Percentiles rank a stretch among this genome's conserved stretches.
phyloP scores from a whole-genome alignment of 2,329 filamentous ascomycete species.

The Epichloe gansuensis region DNA sequence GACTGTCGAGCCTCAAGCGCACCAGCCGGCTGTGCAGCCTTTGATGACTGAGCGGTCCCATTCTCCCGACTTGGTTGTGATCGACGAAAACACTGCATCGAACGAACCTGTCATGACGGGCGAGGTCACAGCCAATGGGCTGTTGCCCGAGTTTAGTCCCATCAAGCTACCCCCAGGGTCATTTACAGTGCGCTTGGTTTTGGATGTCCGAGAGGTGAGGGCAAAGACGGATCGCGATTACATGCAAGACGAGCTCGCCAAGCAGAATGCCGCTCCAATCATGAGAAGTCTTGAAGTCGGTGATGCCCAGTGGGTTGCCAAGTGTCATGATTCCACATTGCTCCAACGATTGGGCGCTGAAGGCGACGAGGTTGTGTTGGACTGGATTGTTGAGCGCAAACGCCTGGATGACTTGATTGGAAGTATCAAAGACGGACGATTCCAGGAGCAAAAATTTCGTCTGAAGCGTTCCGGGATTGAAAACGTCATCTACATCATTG shows the following conservation, averaged over 20 bases:
- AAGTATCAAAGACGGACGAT: slow-evolving; percentile 72
- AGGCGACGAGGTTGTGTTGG: slow-evolving; percentile 59
- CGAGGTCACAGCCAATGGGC: slow-evolving; percentile 7
- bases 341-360: slow-evolving; percentile 44
- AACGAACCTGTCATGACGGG: slow-evolving; percentile 6
- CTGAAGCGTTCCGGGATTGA: slow-evolving; percentile 58
- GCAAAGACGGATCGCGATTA: slow-evolving; percentile 64
- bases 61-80: slow-evolving; percentile 5
- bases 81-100: background rate
- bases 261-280: slow-evolving; percentile 51
- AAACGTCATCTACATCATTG: slow-evolving; percentile 67
- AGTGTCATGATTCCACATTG: slow-evolving; percentile 46
- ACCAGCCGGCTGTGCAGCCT: background rate
- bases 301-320: slow-evolving; percentile 70
- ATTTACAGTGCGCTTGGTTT: slow-evolving; percentile 59
- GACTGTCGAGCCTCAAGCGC: background rate
- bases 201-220: slow-evolving; percentile 65
- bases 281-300: slow-evolving; percentile 60
- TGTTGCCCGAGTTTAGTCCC: slow-evolving; percentile 39
- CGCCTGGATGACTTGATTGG: slow-evolving; percentile 66
- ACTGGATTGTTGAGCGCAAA: slow-evolving; percentile 73
- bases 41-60: slow-evolving; percentile 8
- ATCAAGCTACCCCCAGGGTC: slow-evolving; percentile 49
- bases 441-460: slow-evolving; percentile 75
- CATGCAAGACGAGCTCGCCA: slow-evolving; percentile 57